Base-by-base conservation (phyloP, 2,329 filamentous ascomycete genomes). In the Aureobasidium uvarum region DNA sequence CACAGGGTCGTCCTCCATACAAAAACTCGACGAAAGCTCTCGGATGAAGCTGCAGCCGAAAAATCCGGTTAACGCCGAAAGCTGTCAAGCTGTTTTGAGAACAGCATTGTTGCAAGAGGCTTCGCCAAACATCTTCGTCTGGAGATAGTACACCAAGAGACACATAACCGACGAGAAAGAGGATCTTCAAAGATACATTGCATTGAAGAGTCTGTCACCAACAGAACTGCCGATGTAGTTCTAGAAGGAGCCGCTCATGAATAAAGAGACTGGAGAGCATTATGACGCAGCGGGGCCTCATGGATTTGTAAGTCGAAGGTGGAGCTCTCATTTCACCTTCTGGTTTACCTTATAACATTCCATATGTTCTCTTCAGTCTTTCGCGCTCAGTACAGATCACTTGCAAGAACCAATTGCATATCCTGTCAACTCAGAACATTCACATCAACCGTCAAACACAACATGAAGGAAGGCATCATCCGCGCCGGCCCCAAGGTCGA, bases 391-490 rank as follows among this genome's bases (percentile, higher is more conserved):
- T 59, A 55, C n/a, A 60, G 52, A 58, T 58, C 52, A 41, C n/a
- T 65, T 43, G 43, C 62, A 51, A 56, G 62, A 51, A n/a, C 20
- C 23, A 28, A 31, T 31, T 25, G 33, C 33, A 39, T 50, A 3
- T 31, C 52, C 14, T 3, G 5, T 11, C 52, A 65, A 28, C 20
- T 58, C 13, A 58, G 52, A 41, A 39, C 51, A n/a, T 39, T 56
- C 41, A 50, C 62, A 56, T 62, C 41, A 14, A 60, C 45, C 33
- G 5, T 23, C 23, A 10, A 13, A 48, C 33, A 41, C 62, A 64
- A 46, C 11, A 72, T 73, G 71, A 74, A 72, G 67, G 69, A 73
- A 70, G 72, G 70, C 16, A 69, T 72, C 50, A 66, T 73, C 48
- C 62, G 65, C 46, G 63, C 62, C n/a, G 70, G 70, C 43, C 68